Percentiles rank a stretch among this genome's conserved stretches.
Conservation (phyloP, 225 moss, liverwort and hornwort genomes). For the Ulota crispa region DNA sequence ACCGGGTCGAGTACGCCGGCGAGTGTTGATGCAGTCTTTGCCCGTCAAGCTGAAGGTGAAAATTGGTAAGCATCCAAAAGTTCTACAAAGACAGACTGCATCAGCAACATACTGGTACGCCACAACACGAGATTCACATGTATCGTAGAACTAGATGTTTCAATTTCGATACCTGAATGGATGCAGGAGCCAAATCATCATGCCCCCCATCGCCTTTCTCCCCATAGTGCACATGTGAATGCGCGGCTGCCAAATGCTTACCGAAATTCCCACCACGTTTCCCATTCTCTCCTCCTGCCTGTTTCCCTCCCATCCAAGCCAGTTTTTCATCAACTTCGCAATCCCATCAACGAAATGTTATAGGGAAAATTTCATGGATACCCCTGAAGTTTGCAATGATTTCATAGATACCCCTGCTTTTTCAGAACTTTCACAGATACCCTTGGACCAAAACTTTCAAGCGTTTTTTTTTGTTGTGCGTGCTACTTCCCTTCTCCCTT, state of each 20-base stretch:
- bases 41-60: conserved; percentile 37
- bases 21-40: conserved; percentile 40
- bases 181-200: conserved; percentile 20
- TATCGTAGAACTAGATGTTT: not conserved
- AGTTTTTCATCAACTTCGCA: conserved; percentile 12
- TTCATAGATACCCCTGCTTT: too few species aligned
- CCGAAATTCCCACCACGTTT: conserved; percentile 50
- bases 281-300: conserved; percentile 43
- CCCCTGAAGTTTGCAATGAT: too few species aligned
- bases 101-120: conserved; percentile 9
- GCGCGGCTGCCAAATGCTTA: conserved; percentile 81
- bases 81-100: conserved; percentile 4
- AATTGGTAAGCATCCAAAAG: conserved; percentile 4
- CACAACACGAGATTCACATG: not conserved
- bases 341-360: not conserved
- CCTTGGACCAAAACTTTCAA: too few species aligned
- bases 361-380: too few species aligned
- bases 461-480: too few species aligned
- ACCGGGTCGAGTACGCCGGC: conserved; percentile 30
- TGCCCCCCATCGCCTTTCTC: conserved; percentile 67
- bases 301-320: conserved; percentile 26
- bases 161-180: conserved; percentile 28
- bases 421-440: too few species aligned
- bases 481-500: too few species aligned
- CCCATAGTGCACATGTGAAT: conserved; percentile 70